A percentile compares a stretch with the other conserved stretches of the same genome.
phyloP scores from a whole-genome alignment of 2,329 filamentous ascomycete species.

The Mollisia scopiformis region DNA sequence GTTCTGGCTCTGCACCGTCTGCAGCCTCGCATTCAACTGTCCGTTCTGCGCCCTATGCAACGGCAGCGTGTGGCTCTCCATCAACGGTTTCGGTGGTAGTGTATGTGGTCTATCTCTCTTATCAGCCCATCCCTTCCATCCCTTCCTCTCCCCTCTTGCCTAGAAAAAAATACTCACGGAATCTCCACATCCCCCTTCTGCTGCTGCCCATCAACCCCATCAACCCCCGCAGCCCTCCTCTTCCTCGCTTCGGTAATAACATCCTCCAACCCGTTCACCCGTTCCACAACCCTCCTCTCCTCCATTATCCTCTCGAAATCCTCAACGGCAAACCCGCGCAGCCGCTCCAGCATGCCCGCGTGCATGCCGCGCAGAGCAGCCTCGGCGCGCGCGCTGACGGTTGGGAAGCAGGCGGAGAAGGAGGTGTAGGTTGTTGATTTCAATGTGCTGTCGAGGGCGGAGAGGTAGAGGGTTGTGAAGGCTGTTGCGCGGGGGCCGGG shows the following conservation, averaged over 20 bases:
- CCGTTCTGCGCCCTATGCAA: constrained; percentile 55
- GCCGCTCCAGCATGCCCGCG: constrained; percentile 58
- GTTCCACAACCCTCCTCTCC: constrained; percentile 54
- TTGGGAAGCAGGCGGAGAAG: constrained; percentile 64
- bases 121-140: no score
- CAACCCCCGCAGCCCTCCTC: constrained; percentile 18
- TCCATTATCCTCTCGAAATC: constrained; percentile 61
- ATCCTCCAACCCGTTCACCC: constrained; percentile 61
- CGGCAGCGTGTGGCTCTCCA: constrained; percentile 58
- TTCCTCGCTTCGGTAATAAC: constrained; percentile 54
- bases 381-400: constrained; percentile 54
- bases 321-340: constrained; percentile 52
- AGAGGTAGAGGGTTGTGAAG: constrained; percentile 56
- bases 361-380: constrained; percentile 57
- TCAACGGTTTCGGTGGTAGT: constrained; percentile 53
- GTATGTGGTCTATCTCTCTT: constrained; percentile 48
- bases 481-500: constrained; percentile 61
- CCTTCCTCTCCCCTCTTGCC: neutral
- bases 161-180: neutral
- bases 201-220: constrained; percentile 3
- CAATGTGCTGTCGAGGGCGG: constrained; percentile 56
- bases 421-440: constrained; percentile 58
- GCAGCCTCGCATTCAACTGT: constrained; percentile 59
- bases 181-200: neutral
- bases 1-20: constrained; percentile 60